phyloP scores from a whole-genome alignment of 179 eudicot species.

The Vitellaria paradoxa region DNA sequence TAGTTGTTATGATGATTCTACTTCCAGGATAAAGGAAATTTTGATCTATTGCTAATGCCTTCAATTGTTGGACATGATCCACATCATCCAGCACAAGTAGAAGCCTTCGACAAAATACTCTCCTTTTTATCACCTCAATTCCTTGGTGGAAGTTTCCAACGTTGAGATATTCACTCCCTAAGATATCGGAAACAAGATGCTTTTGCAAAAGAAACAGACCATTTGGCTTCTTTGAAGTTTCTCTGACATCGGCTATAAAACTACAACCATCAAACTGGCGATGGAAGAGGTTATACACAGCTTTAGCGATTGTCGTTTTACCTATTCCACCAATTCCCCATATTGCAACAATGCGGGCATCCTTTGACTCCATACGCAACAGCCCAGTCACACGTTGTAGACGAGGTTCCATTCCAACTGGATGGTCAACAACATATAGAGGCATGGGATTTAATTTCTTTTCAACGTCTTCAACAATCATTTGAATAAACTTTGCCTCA shows the following conservation, averaged over 20 bases:
- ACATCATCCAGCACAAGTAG: slow-evolving; percentile 15
- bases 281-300: background rate
- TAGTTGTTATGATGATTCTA: slow-evolving; percentile 13
- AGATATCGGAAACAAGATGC: slow-evolving; percentile 3
- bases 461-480: background rate
- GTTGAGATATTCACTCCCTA: background rate
- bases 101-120: slow-evolving; percentile 3
- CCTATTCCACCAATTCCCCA: slow-evolving; percentile 8
- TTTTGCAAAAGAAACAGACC: slow-evolving; percentile 4
- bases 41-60: slow-evolving; percentile 1
- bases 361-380: background rate
- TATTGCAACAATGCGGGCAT: background rate
- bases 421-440: slow-evolving; percentile 5
- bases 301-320: slow-evolving; percentile 12
- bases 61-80: slow-evolving; percentile 13
- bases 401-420: slow-evolving; percentile 11
- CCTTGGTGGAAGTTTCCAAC: background rate
- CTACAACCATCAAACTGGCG: slow-evolving; percentile 7
- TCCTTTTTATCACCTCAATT: background rate
- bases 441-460: background rate
- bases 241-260: background rate
- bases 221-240: background rate
- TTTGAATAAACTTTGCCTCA: background rate
- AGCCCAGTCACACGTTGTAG: background rate
- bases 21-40: slow-evolving; percentile 7